phyloP scores from a whole-genome alignment of 1,139 yeast genomes.

The Suhomyces kunorum region DNA sequence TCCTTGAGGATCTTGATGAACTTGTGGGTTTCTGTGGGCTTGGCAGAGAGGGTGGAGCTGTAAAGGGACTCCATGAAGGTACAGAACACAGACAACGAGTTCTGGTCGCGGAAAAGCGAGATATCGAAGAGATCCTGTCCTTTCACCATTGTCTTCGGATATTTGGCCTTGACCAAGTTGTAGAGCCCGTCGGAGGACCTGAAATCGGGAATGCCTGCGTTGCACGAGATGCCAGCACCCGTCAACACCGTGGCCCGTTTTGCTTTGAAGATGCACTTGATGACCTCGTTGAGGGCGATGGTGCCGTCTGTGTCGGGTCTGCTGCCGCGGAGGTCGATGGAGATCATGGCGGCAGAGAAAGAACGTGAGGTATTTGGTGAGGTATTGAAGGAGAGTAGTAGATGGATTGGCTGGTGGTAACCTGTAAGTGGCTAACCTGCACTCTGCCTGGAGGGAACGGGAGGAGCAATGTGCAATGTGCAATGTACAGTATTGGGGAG shows the following conservation, averaged over 20 bases:
- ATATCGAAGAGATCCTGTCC: conserved; percentile 93
- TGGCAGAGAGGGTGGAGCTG: conserved; percentile 59
- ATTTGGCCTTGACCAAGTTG: conserved; percentile 64
- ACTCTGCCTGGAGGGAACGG: too few species aligned
- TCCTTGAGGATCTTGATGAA: conserved; percentile 69
- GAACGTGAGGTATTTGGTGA: background rate
- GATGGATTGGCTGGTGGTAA: background rate
- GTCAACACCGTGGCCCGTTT: conserved; percentile 65
- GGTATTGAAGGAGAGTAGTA: too few species aligned
- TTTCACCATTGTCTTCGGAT: conserved; percentile 61
- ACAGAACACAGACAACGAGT: conserved; percentile 68
- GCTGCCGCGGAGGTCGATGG: conserved; percentile 31
- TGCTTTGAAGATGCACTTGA: conserved; percentile 46
- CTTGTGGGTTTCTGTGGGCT: conserved; percentile 81
- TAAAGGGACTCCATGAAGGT: conserved; percentile 78
- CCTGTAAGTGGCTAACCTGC: background rate
- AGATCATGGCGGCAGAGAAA: conserved; percentile 25
- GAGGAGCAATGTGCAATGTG: background rate
- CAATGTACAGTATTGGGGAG: background rate
- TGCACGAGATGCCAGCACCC: conserved; percentile 95
- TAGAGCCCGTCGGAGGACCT: conserved; percentile 83
- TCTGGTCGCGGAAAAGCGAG: conserved; percentile 68
- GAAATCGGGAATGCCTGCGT: conserved; percentile 96
- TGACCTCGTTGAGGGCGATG: conserved; percentile 40
- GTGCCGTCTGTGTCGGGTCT: conserved; percentile 30